Base-by-base conservation (phyloP, 768 basidiomycete genomes). In the Artomyces pyxidatus region DNA sequence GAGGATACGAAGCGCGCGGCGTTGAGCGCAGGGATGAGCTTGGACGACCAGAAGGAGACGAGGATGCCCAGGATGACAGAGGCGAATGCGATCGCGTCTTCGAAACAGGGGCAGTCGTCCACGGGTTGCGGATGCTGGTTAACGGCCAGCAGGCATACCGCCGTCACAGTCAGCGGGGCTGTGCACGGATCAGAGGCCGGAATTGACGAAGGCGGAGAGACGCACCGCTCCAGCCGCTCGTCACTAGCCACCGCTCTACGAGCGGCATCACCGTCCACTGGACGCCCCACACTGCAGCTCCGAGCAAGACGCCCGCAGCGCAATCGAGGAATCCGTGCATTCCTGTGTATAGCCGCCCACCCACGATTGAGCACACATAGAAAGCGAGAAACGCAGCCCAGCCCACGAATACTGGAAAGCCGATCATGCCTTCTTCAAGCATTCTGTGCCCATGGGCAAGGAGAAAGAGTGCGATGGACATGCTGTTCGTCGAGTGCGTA, bases 21-120 rank as follows among this genome's bases (percentile, higher is more conserved):
- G 42, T 61, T 60, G 48, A 72, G 60, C n/a, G 71, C 74, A 6
- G 53, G 53, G 37, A 65, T 63, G 32, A 71, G 73, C 10, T 48
- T 56, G 60, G 72, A 72, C 25, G 65, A 71, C 92, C 93, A 96
- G 38, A 77, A 72, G 0, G 79, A 80, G 0, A 92, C 61, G 21
- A 78, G 68, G 17, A 73, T 69, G n/a, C 95, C 95, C 29, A 86
- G 70, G 16, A 88, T 73, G 37, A 92, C 92, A 22, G 88, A 83
- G n/a, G 87, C 68, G 55, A 93, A 85, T 0, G 95, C 92, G 44
- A 97, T 94, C 3, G 94, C 90, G 60, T 98, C 95, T 61, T 96
- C 95, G 65, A 96, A 99, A 66, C 95, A 97, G 2, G 95, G 95
- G 57, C 95, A 97, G 59, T 95, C 91, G 49, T 98, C 94, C 8